A percentile compares a stretch with the other conserved stretches of the same genome.
Conservation (phyloP, 352 stramenopile species). For the Blastocystis sp. region DNA sequence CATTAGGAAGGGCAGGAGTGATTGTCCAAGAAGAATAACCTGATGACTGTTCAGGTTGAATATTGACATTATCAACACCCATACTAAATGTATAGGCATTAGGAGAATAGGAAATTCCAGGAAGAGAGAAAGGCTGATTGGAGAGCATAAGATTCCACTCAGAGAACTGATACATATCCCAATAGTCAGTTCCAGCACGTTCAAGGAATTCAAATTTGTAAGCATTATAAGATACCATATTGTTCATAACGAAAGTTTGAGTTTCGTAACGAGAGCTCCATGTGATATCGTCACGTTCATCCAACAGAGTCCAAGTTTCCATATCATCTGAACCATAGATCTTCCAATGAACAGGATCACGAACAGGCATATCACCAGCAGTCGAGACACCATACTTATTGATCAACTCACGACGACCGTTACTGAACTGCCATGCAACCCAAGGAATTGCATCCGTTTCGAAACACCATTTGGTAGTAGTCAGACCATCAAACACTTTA, state of each 20-base stretch:
- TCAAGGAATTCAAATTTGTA: constrained; percentile 36
- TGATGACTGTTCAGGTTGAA: not conserved
- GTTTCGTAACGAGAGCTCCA: not conserved
- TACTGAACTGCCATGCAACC: not conserved
- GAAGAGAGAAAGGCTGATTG: not conserved
- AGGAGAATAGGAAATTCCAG: constrained; percentile 44
- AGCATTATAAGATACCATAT: constrained; percentile 2
- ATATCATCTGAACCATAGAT: constrained; percentile 29
- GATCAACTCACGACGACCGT: constrained; percentile 14
- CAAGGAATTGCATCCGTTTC: not conserved
- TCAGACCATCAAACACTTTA: constrained; percentile 25
- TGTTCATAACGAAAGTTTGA: not conserved
- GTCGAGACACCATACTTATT: constrained; percentile 44
- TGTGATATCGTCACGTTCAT: not conserved
- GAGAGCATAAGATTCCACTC: constrained; percentile 50
- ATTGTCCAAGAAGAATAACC: constrained; percentile 16
- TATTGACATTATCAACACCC: not conserved
- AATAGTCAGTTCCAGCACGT: not conserved
- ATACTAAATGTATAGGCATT: constrained; percentile 12
- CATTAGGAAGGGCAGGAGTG: constrained; percentile 12
- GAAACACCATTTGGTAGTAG: constrained; percentile 48
- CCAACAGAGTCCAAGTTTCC: not conserved
- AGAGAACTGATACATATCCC: constrained; percentile 11
- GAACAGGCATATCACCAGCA: not conserved
- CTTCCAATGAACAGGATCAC: constrained; percentile 34